These are phyloP conservation scores for Monilinia aucupariae DNA, from an alignment of 2,329 filamentous ascomycete species.

Conservation along the genomic window DNA sequence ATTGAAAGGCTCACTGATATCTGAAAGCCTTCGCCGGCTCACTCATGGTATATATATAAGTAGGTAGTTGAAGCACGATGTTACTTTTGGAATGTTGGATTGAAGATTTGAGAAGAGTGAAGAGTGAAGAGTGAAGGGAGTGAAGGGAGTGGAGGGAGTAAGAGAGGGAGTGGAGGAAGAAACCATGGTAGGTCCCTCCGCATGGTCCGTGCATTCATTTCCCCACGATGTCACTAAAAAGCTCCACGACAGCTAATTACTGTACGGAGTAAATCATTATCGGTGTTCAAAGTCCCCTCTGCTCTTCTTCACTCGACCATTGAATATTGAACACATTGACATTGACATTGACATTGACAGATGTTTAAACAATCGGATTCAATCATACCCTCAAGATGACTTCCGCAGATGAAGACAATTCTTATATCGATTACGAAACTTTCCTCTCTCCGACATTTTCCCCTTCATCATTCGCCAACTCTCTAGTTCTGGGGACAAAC, in stretches of 20 bases:
- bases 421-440: slow-evolving; percentile 93
- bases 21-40: not conserved
- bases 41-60: not conserved
- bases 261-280: slow-evolving; percentile 6
- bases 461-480: slow-evolving; percentile 77
- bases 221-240: not conserved
- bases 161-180: not conserved
- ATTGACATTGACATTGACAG: too few species aligned
- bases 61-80: not conserved
- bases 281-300: not conserved
- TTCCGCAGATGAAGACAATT: slow-evolving; percentile 52
- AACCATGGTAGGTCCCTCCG: not conserved
- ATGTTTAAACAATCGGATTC: not conserved
- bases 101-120: not conserved
- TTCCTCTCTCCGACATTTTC: slow-evolving; percentile 82
- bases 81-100: not conserved
- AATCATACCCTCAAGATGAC: slow-evolving; percentile 23
- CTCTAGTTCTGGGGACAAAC: slow-evolving; percentile 82
- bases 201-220: slow-evolving; percentile 7
- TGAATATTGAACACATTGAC: not conserved
- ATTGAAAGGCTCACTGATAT: not conserved
- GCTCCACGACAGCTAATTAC: slow-evolving; percentile 13
- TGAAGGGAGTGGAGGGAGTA: not conserved
- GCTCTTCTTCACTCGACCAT: not conserved
- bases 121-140: not conserved